Base-by-base conservation (phyloP, 176 grass and related monocot species). In the Ensete ventricosum region DNA sequence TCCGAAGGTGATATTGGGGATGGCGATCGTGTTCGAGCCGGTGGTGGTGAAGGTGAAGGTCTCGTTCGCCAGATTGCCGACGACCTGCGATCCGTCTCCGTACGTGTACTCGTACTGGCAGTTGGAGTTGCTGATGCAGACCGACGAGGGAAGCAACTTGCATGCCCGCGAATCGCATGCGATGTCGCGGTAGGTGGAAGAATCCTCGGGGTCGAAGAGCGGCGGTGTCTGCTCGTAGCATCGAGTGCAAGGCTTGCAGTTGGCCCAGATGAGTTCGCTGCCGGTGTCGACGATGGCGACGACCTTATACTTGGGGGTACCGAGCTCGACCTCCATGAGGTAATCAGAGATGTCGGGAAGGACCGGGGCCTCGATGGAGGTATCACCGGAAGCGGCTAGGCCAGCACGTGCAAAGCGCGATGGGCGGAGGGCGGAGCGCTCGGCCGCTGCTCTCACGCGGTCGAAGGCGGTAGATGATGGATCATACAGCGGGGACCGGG, bases 211-310 rank as follows among this genome's bases (percentile, higher is more conserved):
- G 17, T 79, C 54, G 34, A 79, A 79, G 53, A 25, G 27, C 6
- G 78, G 66, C 7, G 25, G 17, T 0, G 50, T 50, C 12, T 62
- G 53, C 10, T 21, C 5, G 77, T 43, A 71, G 77, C 65, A 79
- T 1, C 12, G 9, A 12, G 14, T 1, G 67, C 77, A 79, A 8
- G 77, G 77, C 6, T 51, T 20, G 77, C 77, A 79, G 66, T 79
- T 62, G 67, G 54, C 16, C 77, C 77, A 79, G 3, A 23, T 62
- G 8, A 79, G 77, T 34, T 79, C 77, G 53, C 77, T 79, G 66
- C 77, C 77, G 29, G 77, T 71, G 67, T 79, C 77, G 54, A 54
- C 67, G 6, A 79, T 72, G 25, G 53, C 54, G 19, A 71, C 0
- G 67, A 79, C 52, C 67, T 52, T 59, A 9, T 14, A 4, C 10